phyloP scores from a whole-genome alignment of 441 rosid species.

The Erodium trifolium region DNA sequence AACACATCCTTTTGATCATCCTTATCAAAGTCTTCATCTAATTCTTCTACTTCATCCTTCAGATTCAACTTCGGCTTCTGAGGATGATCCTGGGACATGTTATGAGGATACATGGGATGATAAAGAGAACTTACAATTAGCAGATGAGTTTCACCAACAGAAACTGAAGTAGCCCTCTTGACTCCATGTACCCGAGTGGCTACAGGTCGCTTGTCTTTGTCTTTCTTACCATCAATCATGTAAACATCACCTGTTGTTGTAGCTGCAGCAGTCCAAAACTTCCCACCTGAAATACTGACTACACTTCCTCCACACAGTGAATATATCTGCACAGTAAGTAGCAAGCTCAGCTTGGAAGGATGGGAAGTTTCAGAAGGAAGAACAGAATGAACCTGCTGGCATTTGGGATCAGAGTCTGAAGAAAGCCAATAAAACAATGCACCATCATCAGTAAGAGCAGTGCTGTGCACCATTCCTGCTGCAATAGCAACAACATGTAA shows the following conservation, averaged over 20 bases:
- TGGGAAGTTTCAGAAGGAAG: slow-evolving; percentile 9
- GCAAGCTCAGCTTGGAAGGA: slow-evolving; percentile 4
- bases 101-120: slow-evolving; percentile 58
- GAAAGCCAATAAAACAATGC: slow-evolving; percentile 88
- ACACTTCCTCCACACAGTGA: slow-evolving; percentile 48
- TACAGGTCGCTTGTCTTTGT: slow-evolving; percentile 47
- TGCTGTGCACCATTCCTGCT: slow-evolving; percentile 90
- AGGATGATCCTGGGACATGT: slow-evolving; percentile 22
- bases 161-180: slow-evolving; percentile 77
- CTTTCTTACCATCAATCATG: slow-evolving; percentile 85
- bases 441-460: slow-evolving; percentile 90
- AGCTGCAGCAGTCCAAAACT: slow-evolving; percentile 84
- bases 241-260: slow-evolving; percentile 80
- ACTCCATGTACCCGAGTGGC: slow-evolving; percentile 69
- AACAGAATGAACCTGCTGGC: slow-evolving; percentile 63
- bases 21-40: slow-evolving; percentile 36
- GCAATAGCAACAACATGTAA: slow-evolving; percentile 75
- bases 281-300: slow-evolving; percentile 80
- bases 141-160: slow-evolving; percentile 95
- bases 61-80: slow-evolving; percentile 30
- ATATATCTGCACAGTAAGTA: slow-evolving; percentile 42
- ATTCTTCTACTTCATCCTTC: slow-evolving; percentile 40
- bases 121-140: slow-evolving; percentile 73
- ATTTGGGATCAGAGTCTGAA: slow-evolving; percentile 75
- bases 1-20: no score